Conservation (phyloP, 192 early-diverging fungal species). For the Dissophora globulifera region DNA sequence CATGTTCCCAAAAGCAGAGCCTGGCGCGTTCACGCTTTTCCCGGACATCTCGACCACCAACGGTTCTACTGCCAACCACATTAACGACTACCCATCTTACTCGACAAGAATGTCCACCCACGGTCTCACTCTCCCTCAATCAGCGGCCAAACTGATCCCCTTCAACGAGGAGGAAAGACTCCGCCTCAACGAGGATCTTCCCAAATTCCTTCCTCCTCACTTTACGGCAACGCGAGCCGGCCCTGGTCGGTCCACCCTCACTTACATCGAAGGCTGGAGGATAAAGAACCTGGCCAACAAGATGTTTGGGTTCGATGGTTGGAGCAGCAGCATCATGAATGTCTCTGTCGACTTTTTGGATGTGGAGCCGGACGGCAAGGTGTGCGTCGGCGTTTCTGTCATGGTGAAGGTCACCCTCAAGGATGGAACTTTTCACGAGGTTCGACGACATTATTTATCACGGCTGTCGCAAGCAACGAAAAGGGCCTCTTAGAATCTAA, state of each 20-base stretch:
- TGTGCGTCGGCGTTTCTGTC: conserved; percentile 77
- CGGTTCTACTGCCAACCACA: not conserved
- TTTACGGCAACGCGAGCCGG: conserved; percentile 72
- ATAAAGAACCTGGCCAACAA: conserved; percentile 90
- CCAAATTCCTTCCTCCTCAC: conserved; percentile 75
- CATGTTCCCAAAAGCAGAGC: conserved; percentile 27
- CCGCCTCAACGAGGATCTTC: conserved; percentile 47
- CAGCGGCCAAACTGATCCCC: not conserved
- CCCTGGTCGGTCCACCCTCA: conserved; percentile 73
- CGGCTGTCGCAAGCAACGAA: no score
- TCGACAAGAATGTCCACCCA: no score
- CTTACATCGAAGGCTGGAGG: conserved; percentile 87
- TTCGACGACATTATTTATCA: no score
- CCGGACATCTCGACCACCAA: not conserved
- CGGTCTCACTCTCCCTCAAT: no score
- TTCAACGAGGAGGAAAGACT: conserved; percentile 24
- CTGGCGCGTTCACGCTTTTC: not conserved
- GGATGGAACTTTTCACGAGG: conserved; percentile 89
- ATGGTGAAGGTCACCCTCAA: conserved; percentile 84
- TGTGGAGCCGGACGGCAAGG: conserved; percentile 51
- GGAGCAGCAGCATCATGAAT: conserved; percentile 80
- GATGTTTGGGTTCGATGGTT: conserved; percentile 96
- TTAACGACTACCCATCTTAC: not conserved
- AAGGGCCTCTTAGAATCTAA: no score
- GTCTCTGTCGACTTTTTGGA: conserved; percentile 83